These are phyloP conservation scores for Bipolaris bicolor DNA, from an alignment of 2,329 filamentous ascomycete genomes.

Conservation along the genomic window DNA sequence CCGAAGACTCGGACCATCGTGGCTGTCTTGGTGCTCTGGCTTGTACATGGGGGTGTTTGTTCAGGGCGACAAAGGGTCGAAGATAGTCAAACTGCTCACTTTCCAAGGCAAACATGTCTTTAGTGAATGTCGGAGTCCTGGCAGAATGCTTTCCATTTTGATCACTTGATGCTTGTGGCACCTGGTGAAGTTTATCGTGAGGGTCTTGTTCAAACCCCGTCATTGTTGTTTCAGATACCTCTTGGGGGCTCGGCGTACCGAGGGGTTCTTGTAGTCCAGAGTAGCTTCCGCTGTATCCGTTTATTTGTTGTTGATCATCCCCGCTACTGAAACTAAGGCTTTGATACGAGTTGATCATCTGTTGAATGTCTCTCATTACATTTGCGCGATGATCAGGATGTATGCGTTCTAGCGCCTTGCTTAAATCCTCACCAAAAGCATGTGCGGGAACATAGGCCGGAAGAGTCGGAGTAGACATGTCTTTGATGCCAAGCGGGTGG, in stretches of 20 bases:
- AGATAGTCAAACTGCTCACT: conserved; percentile 15
- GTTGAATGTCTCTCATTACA: conserved; percentile 44
- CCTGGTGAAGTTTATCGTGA: conserved; percentile 20
- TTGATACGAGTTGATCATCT: conserved; percentile 43
- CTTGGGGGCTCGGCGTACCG: conserved; percentile 24
- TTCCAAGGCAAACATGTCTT: conserved; percentile 22
- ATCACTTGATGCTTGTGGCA: conserved; percentile 13
- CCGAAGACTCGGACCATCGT: conserved; percentile 33
- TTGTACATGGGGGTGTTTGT: conserved; percentile 16
- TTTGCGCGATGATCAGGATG: conserved; percentile 27
- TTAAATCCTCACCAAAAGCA: conserved; percentile 24
- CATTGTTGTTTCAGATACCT: conserved; percentile 15
- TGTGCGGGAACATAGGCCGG: conserved; percentile 8
- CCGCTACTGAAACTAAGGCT: conserved; percentile 18
- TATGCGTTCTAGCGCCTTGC: conserved; percentile 32
- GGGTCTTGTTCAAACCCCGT: conserved; percentile 16
- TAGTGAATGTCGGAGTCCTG: conserved; percentile 18
- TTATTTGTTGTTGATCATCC: conserved; percentile 5
- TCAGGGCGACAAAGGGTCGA: conserved; percentile 16
- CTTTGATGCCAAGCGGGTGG: conserved; percentile 24
- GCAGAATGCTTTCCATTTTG: conserved; percentile 2
- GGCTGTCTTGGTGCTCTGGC: conserved; percentile 12
- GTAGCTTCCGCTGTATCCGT: conserved; percentile 6
- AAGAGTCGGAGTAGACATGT: conserved; percentile 11
- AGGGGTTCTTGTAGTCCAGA: conserved; percentile 29